A percentile compares a stretch with the other conserved stretches of the same genome.
phyloP scores from a whole-genome alignment of 139 green algal genomes.

The Coelastrella sp. region DNA sequence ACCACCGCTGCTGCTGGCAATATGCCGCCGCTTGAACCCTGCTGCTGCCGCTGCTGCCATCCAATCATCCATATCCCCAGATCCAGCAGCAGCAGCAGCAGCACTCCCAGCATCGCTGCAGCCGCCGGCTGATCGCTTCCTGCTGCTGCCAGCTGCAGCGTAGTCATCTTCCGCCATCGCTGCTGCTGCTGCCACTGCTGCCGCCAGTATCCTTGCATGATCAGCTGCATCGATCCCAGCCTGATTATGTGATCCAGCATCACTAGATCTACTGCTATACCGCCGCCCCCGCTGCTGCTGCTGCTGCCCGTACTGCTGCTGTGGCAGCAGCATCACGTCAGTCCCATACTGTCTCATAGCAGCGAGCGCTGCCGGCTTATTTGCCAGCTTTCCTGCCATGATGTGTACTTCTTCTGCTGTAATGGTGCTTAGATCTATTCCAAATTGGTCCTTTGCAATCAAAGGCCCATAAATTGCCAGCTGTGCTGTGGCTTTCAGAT shows the following conservation, averaged over 20 bases:
- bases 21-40: not conserved
- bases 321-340: not conserved
- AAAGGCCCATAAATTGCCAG: conserved; percentile 14
- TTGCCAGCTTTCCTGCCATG: conserved; percentile 22
- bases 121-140: not conserved
- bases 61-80: not conserved
- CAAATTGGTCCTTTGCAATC: not conserved
- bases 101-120: not conserved
- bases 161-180: conserved; percentile 13
- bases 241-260: conserved; percentile 33
- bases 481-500: not conserved
- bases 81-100: not conserved
- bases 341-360: conserved; percentile 25
- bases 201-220: conserved; percentile 48
- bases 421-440: not conserved
- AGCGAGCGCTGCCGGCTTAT: not conserved
- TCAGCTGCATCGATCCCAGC: not conserved
- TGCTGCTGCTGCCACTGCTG: conserved; percentile 34
- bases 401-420: not conserved
- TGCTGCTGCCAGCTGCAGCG: not conserved
- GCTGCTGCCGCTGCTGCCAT: not conserved
- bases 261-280: conserved; percentile 17
- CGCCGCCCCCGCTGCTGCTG: not conserved
- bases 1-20: conserved; percentile 3
- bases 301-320: conserved; percentile 16